A percentile compares a stretch with the other conserved stretches of the same genome.
phyloP scores from a whole-genome alignment of 139 green algal genomes.

The Tetratostichococcus sp. region DNA sequence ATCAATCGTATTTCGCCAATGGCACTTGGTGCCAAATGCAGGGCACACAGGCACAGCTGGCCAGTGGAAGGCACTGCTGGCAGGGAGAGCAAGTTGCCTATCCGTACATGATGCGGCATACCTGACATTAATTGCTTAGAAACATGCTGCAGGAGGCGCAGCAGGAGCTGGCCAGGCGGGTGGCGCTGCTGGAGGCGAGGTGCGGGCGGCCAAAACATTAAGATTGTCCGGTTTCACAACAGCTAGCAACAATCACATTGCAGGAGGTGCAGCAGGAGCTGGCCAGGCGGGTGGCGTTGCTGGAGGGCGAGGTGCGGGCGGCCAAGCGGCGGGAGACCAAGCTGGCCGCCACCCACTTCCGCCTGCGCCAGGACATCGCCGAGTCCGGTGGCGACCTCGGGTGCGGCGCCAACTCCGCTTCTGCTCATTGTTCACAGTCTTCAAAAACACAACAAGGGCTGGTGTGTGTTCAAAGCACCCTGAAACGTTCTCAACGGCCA shows the following conservation, averaged over 20 bases:
- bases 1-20: background rate
- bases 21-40: too few relatives aligned
- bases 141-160: background rate
- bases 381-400: conserved; percentile 15
- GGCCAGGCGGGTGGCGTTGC: conserved; percentile 4
- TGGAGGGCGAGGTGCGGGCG: conserved; percentile 66
- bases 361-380: conserved; percentile 66
- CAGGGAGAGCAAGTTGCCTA: too few relatives aligned
- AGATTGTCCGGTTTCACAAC: too few relatives aligned
- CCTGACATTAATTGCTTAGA: too few relatives aligned
- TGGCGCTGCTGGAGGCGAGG: too few relatives aligned
- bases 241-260: too few relatives aligned
- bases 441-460: background rate
- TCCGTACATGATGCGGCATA: too few relatives aligned
- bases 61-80: too few relatives aligned
- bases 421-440: background rate
- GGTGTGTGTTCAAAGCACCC: too few relatives aligned
- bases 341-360: conserved; percentile 69
- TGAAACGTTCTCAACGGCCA: too few relatives aligned
- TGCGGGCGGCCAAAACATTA: too few relatives aligned
- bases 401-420: background rate
- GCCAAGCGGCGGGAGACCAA: conserved; percentile 72
- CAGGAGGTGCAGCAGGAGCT: background rate
- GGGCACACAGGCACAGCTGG: too few relatives aligned
- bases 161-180: conserved; percentile 9